Conservation (phyloP, 768 basidiomycete genomes). For the Tulasnella sp. region DNA sequence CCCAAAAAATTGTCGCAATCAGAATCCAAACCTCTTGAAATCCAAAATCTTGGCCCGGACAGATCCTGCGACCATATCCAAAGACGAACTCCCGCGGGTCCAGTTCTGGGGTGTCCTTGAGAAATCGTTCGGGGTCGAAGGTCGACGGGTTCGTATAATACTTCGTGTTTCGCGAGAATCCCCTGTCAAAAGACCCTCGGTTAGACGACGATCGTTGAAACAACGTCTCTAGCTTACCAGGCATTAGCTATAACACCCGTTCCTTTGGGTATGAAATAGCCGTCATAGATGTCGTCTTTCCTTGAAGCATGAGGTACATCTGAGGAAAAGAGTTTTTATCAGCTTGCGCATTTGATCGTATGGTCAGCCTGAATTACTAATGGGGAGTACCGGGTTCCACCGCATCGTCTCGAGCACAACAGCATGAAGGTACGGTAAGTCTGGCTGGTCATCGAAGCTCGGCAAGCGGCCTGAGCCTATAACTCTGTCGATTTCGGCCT, state of each 20-base stretch:
- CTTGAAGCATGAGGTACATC: background rate
- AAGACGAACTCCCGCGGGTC: conserved; percentile 14
- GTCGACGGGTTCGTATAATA: conserved; percentile 10
- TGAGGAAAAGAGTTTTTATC: background rate
- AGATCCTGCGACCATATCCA: conserved; percentile 22
- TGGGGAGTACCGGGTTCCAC: conserved; percentile 32
- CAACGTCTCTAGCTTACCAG: background rate
- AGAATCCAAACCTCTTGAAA: conserved; percentile 4
- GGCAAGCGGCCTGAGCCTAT: conserved; percentile 43
- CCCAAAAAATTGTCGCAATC: background rate
- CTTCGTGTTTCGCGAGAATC: conserved; percentile 5
- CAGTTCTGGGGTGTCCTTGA: conserved; percentile 3
- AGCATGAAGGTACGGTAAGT: conserved; percentile 38
- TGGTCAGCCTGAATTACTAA: background rate
- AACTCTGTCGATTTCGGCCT: conserved; percentile 46
- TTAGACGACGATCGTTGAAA: no score
- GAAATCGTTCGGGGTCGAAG: conserved; percentile 31
- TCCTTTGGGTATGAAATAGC: conserved; percentile 11
- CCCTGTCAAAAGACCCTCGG: background rate
- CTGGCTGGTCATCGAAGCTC: conserved; percentile 36
- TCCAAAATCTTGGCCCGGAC: conserved; percentile 14
- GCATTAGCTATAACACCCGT: conserved; percentile 10
- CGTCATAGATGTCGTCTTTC: conserved; percentile 8
- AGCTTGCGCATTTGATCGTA: background rate
- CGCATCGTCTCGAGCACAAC: conserved; percentile 37